These are phyloP conservation scores for Suillus subalutaceus DNA, from an alignment of 768 basidiomycete genomes.

Conservation along the genomic window DNA sequence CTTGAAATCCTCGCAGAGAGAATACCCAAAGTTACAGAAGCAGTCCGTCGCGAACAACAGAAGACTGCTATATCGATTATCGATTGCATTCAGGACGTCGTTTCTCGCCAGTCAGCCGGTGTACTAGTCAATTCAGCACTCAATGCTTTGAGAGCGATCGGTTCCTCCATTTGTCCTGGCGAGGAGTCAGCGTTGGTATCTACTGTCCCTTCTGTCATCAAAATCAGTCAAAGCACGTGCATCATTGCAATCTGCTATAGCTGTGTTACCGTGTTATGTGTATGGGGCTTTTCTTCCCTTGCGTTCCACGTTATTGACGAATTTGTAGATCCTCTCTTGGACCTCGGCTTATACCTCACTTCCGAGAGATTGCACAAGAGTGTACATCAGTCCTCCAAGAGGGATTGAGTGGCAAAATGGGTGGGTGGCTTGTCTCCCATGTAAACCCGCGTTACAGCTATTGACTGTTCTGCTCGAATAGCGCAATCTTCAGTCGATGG, in stretches of 20 bases:
- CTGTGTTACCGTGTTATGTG: slow-evolving; percentile 63
- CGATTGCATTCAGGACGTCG: slow-evolving; percentile 48
- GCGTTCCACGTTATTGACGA: slow-evolving; percentile 14
- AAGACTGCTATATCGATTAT: slow-evolving; percentile 57
- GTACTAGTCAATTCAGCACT: slow-evolving; percentile 52
- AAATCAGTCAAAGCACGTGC: slow-evolving; percentile 45
- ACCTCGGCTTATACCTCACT: slow-evolving; percentile 85
- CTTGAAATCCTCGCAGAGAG: slow-evolving; percentile 71
- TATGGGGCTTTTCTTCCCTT: slow-evolving; percentile 36
- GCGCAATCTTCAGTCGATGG: slow-evolving; percentile 19
- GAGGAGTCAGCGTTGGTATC: slow-evolving; percentile 70
- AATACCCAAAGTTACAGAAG: slow-evolving; percentile 58
- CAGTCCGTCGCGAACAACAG: slow-evolving; percentile 54
- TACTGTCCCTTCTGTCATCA: slow-evolving; percentile 60
- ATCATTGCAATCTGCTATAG: slow-evolving; percentile 46
- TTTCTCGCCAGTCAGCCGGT: slow-evolving; percentile 45
- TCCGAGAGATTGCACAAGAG: slow-evolving; percentile 69
- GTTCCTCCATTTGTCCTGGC: slow-evolving; percentile 54
- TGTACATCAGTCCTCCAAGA: slow-evolving; percentile 53
- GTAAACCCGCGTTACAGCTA: not conserved
- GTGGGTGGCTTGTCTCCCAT: slow-evolving; percentile 24
- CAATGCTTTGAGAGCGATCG: slow-evolving; percentile 61
- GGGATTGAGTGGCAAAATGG: slow-evolving; percentile 30
- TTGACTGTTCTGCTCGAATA: not conserved
- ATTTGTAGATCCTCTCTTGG: slow-evolving; percentile 68